A percentile compares a stretch with the other conserved stretches of the same genome.
Evolutionary conservation across 441 rosid genomes (phyloP).

Genomic region (Corymbia citriodora): DNA sequence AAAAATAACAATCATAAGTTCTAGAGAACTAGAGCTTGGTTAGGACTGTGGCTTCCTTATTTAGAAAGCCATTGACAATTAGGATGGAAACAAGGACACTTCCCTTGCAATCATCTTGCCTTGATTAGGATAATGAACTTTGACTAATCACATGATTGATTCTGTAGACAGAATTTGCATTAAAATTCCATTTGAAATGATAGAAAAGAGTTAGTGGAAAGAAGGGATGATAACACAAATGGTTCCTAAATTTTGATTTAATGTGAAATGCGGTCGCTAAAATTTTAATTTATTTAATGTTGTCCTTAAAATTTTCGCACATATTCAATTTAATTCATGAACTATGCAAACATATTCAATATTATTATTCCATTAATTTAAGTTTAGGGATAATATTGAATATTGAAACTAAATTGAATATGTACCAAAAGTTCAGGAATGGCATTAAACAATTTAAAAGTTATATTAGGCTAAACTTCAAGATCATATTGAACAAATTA

Average conservation of each 20-base stretch:
- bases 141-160: background rate
- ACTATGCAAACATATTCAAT: too few relatives aligned
- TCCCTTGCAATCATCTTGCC: background rate
- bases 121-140: background rate
- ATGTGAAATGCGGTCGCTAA: background rate
- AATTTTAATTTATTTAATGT: too few relatives aligned
- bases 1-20: background rate
- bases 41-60: background rate
- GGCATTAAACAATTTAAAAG: too few relatives aligned
- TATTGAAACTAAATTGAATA: too few relatives aligned
- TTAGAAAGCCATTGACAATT: background rate
- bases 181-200: background rate
- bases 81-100: background rate
- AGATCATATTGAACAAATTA: too few relatives aligned
- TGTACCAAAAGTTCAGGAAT: too few relatives aligned
- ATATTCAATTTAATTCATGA: background rate
- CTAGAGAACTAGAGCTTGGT: background rate
- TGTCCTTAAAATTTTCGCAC: too few relatives aligned
- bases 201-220: background rate
- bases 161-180: background rate
- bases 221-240: background rate
- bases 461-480: too few relatives aligned
- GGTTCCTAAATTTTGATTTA: too few relatives aligned
- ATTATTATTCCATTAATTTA: too few relatives aligned
- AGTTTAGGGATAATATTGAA: background rate